A percentile compares a stretch with the other conserved stretches of the same genome.
phyloP scores from a whole-genome alignment of 306 rosid species.

The Luffa acutangula region DNA sequence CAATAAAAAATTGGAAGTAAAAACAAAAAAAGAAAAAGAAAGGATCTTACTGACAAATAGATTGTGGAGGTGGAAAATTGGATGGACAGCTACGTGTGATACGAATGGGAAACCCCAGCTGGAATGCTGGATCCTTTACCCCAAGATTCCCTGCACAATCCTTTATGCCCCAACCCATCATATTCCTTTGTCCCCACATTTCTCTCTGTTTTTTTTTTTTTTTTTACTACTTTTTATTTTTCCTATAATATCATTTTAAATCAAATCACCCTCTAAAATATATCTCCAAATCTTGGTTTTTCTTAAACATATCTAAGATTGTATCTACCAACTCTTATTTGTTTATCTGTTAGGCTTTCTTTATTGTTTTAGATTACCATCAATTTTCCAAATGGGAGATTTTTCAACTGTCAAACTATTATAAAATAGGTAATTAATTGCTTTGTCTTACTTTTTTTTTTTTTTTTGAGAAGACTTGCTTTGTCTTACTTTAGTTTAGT shows the following conservation, averaged over 20 bases:
- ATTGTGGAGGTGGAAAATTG: not conserved
- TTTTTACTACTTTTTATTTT: not conserved
- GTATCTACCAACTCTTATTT: too few species aligned
- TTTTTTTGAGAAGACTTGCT: too few species aligned
- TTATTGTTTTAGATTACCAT: not conserved
- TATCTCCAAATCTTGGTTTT: not conserved
- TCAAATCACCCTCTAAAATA: not conserved
- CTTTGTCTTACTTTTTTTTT: not conserved
- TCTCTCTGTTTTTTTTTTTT: not conserved
- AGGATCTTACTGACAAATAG: constrained; percentile 7
- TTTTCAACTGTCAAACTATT: not conserved
- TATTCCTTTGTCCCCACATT: not conserved
- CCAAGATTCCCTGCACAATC: not conserved
- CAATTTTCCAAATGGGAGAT: not conserved
- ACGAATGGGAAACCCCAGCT: not conserved
- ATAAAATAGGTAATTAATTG: too few species aligned
- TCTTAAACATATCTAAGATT: too few species aligned
- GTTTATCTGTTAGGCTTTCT: too few species aligned
- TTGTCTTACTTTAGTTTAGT: too few species aligned
- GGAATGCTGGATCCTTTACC: not conserved
- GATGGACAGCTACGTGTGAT: not conserved
- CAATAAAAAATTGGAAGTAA: too few species aligned
- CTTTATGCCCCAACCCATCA: not conserved
- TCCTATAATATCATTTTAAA: not conserved
- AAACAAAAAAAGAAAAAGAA: too few species aligned